A percentile compares a stretch with the other conserved stretches of the same genome.
Conservation (phyloP, 768 basidiomycete species). For the Kondoa subrosea region DNA sequence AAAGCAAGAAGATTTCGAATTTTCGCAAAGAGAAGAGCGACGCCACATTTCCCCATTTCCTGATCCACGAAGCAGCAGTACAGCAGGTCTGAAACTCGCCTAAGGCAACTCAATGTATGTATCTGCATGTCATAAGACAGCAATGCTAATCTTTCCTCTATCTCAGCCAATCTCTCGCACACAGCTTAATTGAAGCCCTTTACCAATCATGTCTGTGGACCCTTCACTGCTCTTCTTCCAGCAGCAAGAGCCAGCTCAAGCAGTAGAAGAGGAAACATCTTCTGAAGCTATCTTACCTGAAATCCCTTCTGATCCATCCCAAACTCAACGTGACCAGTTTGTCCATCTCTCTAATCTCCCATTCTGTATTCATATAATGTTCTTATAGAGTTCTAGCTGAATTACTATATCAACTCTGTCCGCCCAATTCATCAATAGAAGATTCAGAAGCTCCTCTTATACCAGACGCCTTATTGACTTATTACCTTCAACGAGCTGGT, state of each 20-base stretch:
- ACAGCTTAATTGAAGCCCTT: too few species aligned
- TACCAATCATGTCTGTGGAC: too few species aligned
- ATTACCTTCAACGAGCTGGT: constrained; percentile 86
- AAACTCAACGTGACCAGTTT: neutral
- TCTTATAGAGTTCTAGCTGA: neutral
- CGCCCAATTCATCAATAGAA: neutral
- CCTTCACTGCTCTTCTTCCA: constrained; percentile 17
- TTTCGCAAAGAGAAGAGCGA: too few species aligned
- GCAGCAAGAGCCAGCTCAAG: constrained; percentile 12
- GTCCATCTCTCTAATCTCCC: neutral
- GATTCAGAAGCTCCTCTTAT: constrained; percentile 41
- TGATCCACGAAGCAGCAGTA: too few species aligned
- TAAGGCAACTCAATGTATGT: too few species aligned
- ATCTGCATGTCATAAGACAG: too few species aligned
- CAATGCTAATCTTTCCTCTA: too few species aligned
- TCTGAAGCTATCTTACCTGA: neutral
- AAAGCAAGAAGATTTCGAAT: too few species aligned
- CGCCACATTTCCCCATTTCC: too few species aligned
- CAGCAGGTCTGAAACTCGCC: too few species aligned
- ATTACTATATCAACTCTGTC: neutral
- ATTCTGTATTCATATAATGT: neutral
- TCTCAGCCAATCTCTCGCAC: too few species aligned
- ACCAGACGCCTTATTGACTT: constrained; percentile 92
- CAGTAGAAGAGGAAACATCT: neutral
- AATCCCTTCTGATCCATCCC: neutral